Evolutionary conservation across 257 asterid genomes (phyloP).

Genomic region (Verbascum thapsus): DNA sequence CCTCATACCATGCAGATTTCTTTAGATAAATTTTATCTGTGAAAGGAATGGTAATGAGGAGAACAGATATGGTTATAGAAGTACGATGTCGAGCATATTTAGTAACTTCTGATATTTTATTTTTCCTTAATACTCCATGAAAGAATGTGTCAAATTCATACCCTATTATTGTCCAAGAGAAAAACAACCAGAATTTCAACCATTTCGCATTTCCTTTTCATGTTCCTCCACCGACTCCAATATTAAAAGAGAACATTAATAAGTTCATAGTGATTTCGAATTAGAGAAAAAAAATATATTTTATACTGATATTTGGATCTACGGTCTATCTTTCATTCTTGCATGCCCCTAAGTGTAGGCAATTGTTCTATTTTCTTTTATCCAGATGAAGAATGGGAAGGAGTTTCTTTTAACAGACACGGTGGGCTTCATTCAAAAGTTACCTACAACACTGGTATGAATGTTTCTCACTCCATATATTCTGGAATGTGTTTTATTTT

Average conservation of each 20-base stretch:
- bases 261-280: neutral
- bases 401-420: conserved; percentile 97
- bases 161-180: conserved; percentile 5
- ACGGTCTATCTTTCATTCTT: conserved; percentile 7
- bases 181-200: neutral
- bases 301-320: neutral
- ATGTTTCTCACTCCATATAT: conserved; percentile 18
- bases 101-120: neutral
- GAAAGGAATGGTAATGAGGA: no score
- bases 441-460: conserved; percentile 91
- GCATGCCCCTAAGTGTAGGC: conserved; percentile 14
- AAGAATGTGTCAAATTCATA: neutral
- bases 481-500: conserved; percentile 2
- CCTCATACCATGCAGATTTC: conserved; percentile 12
- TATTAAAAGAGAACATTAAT: neutral
- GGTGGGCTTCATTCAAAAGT: conserved; percentile 93
- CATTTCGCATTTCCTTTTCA: conserved; percentile 13
- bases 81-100: conserved; percentile 13
- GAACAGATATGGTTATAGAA: conserved; percentile 5
- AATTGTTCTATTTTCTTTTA: conserved; percentile 27
- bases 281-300: neutral
- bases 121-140: neutral
- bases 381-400: conserved; percentile 83
- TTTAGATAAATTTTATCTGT: neutral
- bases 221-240: neutral